Percentiles rank a stretch among this genome's conserved stretches.
Conservation (phyloP, 2,329 filamentous ascomycete species). For the Cladosporium austrohemisphaericum region DNA sequence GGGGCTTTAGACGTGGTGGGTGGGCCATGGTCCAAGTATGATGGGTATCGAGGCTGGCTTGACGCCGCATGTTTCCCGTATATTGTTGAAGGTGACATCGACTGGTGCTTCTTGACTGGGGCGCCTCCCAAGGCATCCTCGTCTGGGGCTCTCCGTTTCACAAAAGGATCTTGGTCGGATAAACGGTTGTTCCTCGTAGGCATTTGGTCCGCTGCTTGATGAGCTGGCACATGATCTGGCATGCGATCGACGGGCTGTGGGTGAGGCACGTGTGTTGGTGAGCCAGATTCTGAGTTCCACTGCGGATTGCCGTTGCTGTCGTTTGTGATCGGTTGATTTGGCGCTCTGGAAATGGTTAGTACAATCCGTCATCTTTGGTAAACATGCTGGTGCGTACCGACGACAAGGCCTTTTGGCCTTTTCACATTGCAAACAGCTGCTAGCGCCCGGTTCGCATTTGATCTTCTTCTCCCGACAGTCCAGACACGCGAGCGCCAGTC, state of each 20-base stretch:
- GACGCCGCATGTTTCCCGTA: background rate
- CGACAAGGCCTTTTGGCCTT: conserved; percentile 84
- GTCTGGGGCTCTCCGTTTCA: conserved; percentile 28
- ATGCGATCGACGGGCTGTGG: conserved; percentile 9
- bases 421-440: conserved; percentile 85
- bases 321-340: conserved; percentile 25
- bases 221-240: conserved; percentile 17
- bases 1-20: background rate
- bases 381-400: conserved; percentile 52
- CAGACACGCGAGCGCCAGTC: conserved; percentile 85
- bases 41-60: background rate
- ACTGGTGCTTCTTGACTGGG: conserved; percentile 30
- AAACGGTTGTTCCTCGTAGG: conserved; percentile 9
- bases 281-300: conserved; percentile 19
- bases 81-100: conserved; percentile 24
- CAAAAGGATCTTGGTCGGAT: conserved; percentile 21
- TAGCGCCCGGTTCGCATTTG: conserved; percentile 86
- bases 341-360: conserved; percentile 26
- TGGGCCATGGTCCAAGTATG: background rate
- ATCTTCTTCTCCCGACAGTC: conserved; percentile 97
- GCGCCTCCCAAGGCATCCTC: conserved; percentile 22
- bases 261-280: conserved; percentile 21
- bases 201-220: background rate
- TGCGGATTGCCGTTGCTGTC: conserved; percentile 22
- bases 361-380: background rate